Evolutionary conservation across 495 filamentous ascomycete genomes (phyloP), one percentile per base, ranked within the genome.

Genomic region (Trypethelium eluteriae): DNA sequence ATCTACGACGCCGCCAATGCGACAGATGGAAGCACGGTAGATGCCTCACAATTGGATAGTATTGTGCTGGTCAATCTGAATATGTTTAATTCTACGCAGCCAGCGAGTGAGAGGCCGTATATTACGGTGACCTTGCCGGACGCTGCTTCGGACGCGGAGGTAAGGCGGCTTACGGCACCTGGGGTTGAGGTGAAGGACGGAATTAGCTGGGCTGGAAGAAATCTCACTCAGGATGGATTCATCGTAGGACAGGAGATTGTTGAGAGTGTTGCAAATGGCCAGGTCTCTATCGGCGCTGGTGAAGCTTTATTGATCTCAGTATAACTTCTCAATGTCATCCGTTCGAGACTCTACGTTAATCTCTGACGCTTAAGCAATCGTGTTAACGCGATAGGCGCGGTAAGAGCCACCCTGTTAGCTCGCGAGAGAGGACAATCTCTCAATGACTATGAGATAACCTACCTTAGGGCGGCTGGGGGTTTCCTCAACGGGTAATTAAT

Each of bases 1-100:
- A 59, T 73, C 7, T 73, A 73, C 62, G 46, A 44, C 25, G 38
- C 62, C 41, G 9, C 16, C 5, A 53, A 18, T 18, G 49, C 5
- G n/a, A 18, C 10, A 18, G 25, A 12, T 53, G 5, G 12, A 14
- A 53, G 49, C 49, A 18, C 5, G 49, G n/a, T 11, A 12, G 5
- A 53, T 12, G 9, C 49, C 14, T 14, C 49, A 16, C 41, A 46
- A 18, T 18, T 53, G 49, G 16, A 53, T 14, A 18, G 10, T 53
- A 53, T 53, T 18, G 49, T 18, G 49, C 5, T 53, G 10, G n/a
- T 53, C 10, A 53, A 53, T 18, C n/a, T 53, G 49, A 18, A 12
- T 12, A 53, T 53, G 49, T 53, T 14, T 53, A 53, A 53, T 18
- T 12, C 49, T 14, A 53, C 49, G 16, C 49, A 53, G 25, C 16